Base-by-base conservation (phyloP, 2,329 filamentous ascomycete species). In the Botrytis fragariae region DNA sequence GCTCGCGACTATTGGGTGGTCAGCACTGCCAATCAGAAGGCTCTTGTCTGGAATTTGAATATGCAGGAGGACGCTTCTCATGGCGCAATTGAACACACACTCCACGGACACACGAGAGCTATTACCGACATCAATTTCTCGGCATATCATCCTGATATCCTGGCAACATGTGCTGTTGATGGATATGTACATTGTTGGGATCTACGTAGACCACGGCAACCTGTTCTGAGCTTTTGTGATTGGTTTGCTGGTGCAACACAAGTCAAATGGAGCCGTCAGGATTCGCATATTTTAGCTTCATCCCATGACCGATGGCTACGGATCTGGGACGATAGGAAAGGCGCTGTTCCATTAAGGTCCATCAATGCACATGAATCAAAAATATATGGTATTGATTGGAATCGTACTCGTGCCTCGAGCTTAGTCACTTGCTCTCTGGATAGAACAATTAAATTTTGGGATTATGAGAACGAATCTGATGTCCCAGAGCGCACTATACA, bases 71-170 rank as follows among this genome's bases (percentile, higher is more conserved):
- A 95, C 78, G 93, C 92, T 0, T 84, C 85, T 39, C 86, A 87
- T 10, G 89, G 89, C 3, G 88, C 90, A 59, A 94, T 98, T 75
- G 93, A 98, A 81, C 92, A 95, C 82, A 95, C 94, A 20, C 86
- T 98, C 22, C 92, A 97, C 79, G 94, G 91, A 3, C 95, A 93
- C 82, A 93, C 90, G 63, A 89, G 95, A 77, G 94, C 95, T 75
- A 98, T 98, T 77, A 98, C 95, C 12, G 95, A 98, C 81, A 94
- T 98, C 82, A 98, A 98, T 82, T 98, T 97, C 82, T 97, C 94
- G 0, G 94, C 95, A 8, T 93, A 97, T 78, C 93, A 98, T 80
- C 93, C 94, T 0, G 95, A 98, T 80, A 86, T 95, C 61, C 88
- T 98, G 25, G 93, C 94, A 16, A 97, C 95, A 0, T 98, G 94